Percentiles rank a stretch among this genome's conserved stretches.
phyloP scores from a whole-genome alignment of 257 asterid genomes.

The Nicotiana obtusifolia region DNA sequence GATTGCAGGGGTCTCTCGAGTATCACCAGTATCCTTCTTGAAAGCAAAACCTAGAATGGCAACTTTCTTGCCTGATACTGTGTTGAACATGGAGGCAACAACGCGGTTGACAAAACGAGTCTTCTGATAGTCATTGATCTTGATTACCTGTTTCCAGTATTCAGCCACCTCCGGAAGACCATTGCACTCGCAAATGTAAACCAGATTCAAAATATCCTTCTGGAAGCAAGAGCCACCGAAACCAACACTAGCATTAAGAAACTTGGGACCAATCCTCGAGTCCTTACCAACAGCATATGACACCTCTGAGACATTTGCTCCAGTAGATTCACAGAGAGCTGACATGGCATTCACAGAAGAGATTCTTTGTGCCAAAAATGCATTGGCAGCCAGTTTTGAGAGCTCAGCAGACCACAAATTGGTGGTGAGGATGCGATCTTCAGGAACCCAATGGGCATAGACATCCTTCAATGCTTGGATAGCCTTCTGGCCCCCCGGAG shows the following conservation, averaged over 20 bases:
- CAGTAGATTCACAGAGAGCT: conserved; percentile 16
- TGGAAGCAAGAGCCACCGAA: conserved; percentile 14
- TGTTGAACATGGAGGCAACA: conserved; percentile 13
- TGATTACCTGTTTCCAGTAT: conserved; percentile 11
- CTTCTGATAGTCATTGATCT: conserved; percentile 14
- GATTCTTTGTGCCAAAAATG: conserved; percentile 16
- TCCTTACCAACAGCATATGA: conserved; percentile 13
- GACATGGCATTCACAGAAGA: conserved; percentile 15
- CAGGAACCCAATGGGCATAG: conserved; percentile 10
- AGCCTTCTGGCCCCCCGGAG: conserved; percentile 13
- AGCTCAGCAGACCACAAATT: conserved; percentile 17
- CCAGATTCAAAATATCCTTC: conserved; percentile 11
- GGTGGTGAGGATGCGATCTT: conserved; percentile 11
- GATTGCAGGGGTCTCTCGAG: conserved; percentile 8
- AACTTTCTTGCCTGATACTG: conserved; percentile 8
- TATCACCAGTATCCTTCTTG: conserved; percentile 16
- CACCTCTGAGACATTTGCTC: conserved; percentile 15
- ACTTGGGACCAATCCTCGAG: conserved; percentile 11
- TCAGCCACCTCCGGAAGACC: conserved; percentile 5
- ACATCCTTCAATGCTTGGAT: conserved; percentile 11
- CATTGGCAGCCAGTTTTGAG: conserved; percentile 11
- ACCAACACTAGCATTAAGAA: conserved; percentile 11
- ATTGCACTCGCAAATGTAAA: conserved; percentile 10
- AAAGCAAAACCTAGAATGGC: conserved; percentile 9
- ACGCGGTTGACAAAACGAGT: not conserved